Evolutionary conservation across 139 green algal species (phyloP).

Genomic region (Edaphochlamys debaryana): DNA sequence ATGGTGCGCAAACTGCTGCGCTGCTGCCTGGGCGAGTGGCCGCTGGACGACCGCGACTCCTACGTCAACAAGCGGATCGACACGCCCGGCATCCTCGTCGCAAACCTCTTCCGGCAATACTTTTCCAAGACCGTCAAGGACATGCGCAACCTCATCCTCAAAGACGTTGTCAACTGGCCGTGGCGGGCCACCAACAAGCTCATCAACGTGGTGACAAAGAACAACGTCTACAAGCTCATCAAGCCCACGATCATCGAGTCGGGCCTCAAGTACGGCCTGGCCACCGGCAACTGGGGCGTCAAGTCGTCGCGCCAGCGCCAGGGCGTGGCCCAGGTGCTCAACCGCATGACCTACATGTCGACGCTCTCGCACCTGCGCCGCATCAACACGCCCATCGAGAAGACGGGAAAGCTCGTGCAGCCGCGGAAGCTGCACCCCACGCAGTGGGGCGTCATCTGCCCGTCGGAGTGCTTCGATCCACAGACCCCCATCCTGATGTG

Average conservation of each 20-base stretch:
- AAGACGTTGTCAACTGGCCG: not conserved
- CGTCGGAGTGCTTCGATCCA: conserved; percentile 91
- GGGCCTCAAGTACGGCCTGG: conserved; percentile 73
- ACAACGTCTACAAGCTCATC: conserved; percentile 63
- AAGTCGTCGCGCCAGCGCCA: conserved; percentile 1
- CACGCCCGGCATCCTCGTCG: conserved; percentile 5
- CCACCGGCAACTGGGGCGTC: conserved; percentile 76
- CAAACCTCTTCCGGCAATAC: conserved; percentile 39
- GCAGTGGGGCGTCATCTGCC: conserved; percentile 96
- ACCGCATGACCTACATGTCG: conserved; percentile 67
- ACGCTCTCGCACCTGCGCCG: conserved; percentile 70
- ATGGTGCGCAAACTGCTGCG: conserved; percentile 27
- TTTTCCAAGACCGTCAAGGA: conserved; percentile 72
- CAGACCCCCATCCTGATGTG: conserved; percentile 17
- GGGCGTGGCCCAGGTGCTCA: conserved; percentile 60
- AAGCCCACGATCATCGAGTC: conserved; percentile 67
- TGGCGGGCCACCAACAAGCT: not conserved
- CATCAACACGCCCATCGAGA: conserved; percentile 72
- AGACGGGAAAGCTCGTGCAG: conserved; percentile 60
- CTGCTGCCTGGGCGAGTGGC: not conserved
- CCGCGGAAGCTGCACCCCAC: conserved; percentile 81
- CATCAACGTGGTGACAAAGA: conserved; percentile 39
- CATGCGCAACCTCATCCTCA: conserved; percentile 41
- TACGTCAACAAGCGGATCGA: conserved; percentile 77
- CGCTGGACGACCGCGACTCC: conserved; percentile 67